Conservation (phyloP, 179 eudicot genomes). For the Heliamphora pulchella region DNA sequence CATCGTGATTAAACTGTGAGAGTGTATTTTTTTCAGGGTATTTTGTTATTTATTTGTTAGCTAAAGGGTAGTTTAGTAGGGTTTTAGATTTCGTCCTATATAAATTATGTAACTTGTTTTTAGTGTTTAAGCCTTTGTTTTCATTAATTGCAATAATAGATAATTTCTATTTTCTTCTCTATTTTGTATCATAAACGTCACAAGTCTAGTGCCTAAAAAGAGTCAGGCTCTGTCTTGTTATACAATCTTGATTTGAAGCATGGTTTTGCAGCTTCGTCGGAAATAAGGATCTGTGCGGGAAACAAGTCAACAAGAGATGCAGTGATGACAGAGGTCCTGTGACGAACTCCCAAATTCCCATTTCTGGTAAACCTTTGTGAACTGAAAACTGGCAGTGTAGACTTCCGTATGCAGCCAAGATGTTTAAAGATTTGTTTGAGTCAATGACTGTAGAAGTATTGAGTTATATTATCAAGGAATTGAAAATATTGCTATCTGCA, state of each 20-base stretch:
- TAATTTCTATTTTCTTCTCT: not conserved
- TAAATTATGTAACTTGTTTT: too few species aligned
- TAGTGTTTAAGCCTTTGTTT: too few species aligned
- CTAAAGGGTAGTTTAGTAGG: too few species aligned
- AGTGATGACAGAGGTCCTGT: conserved; percentile 37
- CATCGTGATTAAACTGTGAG: too few species aligned
- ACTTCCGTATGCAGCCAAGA: not conserved
- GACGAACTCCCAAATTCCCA: conserved; percentile 31
- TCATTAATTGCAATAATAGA: too few species aligned
- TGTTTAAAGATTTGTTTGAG: not conserved
- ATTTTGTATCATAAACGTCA: not conserved
- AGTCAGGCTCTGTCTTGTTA: not conserved
- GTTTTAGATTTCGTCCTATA: too few species aligned
- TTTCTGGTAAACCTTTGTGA: conserved; percentile 41
- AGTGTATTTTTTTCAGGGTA: too few species aligned
- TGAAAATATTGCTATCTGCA: not conserved
- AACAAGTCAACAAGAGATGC: conserved; percentile 56
- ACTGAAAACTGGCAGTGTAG: not conserved
- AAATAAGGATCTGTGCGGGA: conserved; percentile 74
- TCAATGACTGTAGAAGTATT: not conserved
- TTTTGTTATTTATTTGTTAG: too few species aligned
- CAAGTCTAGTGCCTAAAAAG: not conserved
- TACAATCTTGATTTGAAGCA: not conserved
- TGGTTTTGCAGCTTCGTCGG: conserved; percentile 64
- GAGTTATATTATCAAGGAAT: not conserved